Evolutionary conservation across 805 yeast species (phyloP).

Genomic region (Pichia ethanolica): DNA sequence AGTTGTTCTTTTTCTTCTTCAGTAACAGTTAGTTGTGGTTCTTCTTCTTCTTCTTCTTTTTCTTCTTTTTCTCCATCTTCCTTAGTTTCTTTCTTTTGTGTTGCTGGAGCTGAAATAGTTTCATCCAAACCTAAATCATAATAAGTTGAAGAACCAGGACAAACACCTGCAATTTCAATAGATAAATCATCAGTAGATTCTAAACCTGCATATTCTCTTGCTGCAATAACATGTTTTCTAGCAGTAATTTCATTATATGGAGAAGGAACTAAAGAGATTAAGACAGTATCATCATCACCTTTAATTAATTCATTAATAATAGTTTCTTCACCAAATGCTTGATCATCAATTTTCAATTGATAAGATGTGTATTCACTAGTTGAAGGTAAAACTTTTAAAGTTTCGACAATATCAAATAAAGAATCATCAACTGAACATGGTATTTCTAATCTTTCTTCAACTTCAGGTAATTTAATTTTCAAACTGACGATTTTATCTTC

Average conservation of each 20-base stretch:
- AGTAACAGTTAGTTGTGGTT: conserved; percentile 17
- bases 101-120: conserved; percentile 7
- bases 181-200: conserved; percentile 40
- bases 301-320: conserved; percentile 24
- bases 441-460: conserved; percentile 14
- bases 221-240: conserved; percentile 52
- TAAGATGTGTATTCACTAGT: conserved; percentile 59
- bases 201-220: conserved; percentile 55
- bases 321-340: conserved; percentile 24
- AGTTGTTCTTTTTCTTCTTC: conserved; percentile 28
- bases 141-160: conserved; percentile 48
- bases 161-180: conserved; percentile 28
- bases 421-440: conserved; percentile 34
- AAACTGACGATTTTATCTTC: conserved; percentile 13
- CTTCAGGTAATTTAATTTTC: conserved; percentile 8
- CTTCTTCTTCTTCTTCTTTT: conserved; percentile 16
- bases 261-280: conserved; percentile 41
- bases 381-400: conserved; percentile 48
- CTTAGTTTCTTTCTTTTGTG: not conserved
- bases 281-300: conserved; percentile 26
- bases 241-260: conserved; percentile 57
- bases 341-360: conserved; percentile 34
- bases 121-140: conserved; percentile 32
- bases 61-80: conserved; percentile 4
- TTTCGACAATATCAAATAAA: conserved; percentile 49